Percentiles rank a stretch among this genome's conserved stretches.
Conservation (phyloP, 2,329 filamentous ascomycete genomes). For the Aspergillus udagawae region DNA sequence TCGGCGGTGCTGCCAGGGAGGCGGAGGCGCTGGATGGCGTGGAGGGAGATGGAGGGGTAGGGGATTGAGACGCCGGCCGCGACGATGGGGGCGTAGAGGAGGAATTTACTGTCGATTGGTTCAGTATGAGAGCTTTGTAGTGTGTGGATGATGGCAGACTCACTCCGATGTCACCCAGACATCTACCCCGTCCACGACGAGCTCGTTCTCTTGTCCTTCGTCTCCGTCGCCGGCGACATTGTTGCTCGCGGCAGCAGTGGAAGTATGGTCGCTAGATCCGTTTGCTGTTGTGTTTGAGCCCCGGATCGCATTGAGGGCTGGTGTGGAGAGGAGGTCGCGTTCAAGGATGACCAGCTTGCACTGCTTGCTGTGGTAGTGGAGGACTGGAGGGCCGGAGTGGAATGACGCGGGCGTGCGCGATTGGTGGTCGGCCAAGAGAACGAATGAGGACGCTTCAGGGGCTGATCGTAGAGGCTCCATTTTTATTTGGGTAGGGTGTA, state of each 20-base stretch:
- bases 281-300: slow-evolving; percentile 12
- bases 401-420: slow-evolving; percentile 47
- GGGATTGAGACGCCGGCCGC: slow-evolving; percentile 42
- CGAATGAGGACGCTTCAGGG: slow-evolving; percentile 39
- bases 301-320: slow-evolving; percentile 32
- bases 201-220: slow-evolving; percentile 25
- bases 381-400: slow-evolving; percentile 43
- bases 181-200: slow-evolving; percentile 39
- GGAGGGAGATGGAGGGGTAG: slow-evolving; percentile 47
- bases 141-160: slow-evolving; percentile 3
- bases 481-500: slow-evolving; percentile 1
- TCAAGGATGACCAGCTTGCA: slow-evolving; percentile 44
- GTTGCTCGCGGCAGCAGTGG: slow-evolving; percentile 6
- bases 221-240: not conserved
- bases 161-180: slow-evolving; percentile 49
- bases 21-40: slow-evolving; percentile 45
- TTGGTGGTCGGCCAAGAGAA: slow-evolving; percentile 44
- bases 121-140: not conserved
- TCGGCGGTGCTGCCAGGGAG: slow-evolving; percentile 27
- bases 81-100: slow-evolving; percentile 36
- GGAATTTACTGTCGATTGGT: slow-evolving; percentile 37
- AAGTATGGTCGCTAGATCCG: slow-evolving; percentile 1
- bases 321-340: slow-evolving; percentile 33
- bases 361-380: slow-evolving; percentile 44
- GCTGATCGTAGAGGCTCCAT: slow-evolving; percentile 43